These are phyloP conservation scores for Mastigamoeba balamuthi DNA, from an alignment of 78 protist genomes.

Conservation along the genomic window DNA sequence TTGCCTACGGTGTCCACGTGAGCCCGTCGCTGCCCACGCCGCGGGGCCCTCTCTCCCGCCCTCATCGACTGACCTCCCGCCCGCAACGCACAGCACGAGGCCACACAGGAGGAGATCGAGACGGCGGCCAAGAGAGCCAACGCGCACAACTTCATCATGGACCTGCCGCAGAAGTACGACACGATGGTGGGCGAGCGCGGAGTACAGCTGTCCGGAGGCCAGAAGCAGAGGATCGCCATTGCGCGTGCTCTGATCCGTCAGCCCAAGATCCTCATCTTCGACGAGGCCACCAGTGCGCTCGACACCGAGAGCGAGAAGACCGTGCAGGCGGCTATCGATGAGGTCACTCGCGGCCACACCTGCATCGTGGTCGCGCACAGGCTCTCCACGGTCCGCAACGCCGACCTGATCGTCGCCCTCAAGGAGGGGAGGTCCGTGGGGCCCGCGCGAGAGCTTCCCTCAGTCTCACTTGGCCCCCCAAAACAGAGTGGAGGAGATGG, in stretches of 20 bases:
- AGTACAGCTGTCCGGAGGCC: constrained; percentile 71
- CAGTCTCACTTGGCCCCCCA: too few species aligned
- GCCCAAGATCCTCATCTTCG: constrained; percentile 52
- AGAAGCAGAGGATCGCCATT: constrained; percentile 82
- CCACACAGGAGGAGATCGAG: constrained; percentile 13
- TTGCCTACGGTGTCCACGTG: constrained; percentile 35
- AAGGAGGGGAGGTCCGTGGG: neutral
- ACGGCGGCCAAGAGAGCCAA: constrained; percentile 80
- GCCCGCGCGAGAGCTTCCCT: too few species aligned
- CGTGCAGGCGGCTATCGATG: constrained; percentile 56
- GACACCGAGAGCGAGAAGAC: constrained; percentile 71
- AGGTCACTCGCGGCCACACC: constrained; percentile 17
- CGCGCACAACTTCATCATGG: constrained; percentile 80
- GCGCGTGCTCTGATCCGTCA: constrained; percentile 76
- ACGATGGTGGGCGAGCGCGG: constrained; percentile 71
- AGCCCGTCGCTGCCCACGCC: neutral
- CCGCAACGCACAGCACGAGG: too few species aligned
- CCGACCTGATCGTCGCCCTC: constrained; percentile 51
- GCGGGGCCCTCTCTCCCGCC: too few species aligned
- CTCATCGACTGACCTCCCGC: too few species aligned
- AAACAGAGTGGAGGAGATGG: too few species aligned
- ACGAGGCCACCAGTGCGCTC: constrained; percentile 85
- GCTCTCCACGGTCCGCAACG: constrained; percentile 54
- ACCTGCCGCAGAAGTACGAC: constrained; percentile 6
- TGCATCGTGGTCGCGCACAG: constrained; percentile 67